These are phyloP conservation scores for Nitzschia putrida DNA, from an alignment of 108 stramenopile species.

Conservation along the genomic window DNA sequence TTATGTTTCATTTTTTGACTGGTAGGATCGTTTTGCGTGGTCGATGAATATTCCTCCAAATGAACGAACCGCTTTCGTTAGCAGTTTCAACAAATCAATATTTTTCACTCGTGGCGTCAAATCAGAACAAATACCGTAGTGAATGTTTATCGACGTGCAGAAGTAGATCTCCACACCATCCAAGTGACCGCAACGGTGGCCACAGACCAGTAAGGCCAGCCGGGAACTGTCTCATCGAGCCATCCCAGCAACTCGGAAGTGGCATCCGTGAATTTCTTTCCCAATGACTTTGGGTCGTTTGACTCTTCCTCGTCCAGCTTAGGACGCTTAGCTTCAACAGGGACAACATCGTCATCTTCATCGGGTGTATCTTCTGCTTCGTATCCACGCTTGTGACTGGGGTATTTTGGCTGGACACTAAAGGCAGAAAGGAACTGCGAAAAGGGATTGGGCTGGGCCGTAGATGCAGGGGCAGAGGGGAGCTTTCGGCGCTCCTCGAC, in stretches of 20 bases:
- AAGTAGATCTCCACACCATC: too few relatives aligned
- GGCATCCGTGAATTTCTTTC: neutral
- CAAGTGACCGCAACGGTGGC: neutral
- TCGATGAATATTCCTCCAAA: too few relatives aligned
- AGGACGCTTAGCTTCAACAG: slow-evolving; percentile 6
- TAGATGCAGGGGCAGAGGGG: neutral
- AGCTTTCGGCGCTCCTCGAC: slow-evolving; percentile 37
- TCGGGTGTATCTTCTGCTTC: slow-evolving; percentile 6
- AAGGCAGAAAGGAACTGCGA: slow-evolving; percentile 50
- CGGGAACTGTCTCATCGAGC: slow-evolving; percentile 8
- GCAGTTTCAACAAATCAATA: too few relatives aligned
- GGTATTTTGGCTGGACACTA: slow-evolving; percentile 42
- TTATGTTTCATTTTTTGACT: too few relatives aligned
- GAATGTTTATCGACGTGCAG: too few relatives aligned
- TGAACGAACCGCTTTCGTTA: too few relatives aligned
- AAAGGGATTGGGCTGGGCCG: slow-evolving; percentile 41
- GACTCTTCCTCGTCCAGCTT: slow-evolving; percentile 7
- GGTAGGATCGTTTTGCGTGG: too few relatives aligned
- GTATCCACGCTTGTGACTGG: slow-evolving; percentile 49
- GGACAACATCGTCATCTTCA: slow-evolving; percentile 3
- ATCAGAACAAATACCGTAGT: too few relatives aligned
- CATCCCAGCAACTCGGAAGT: slow-evolving; percentile 5
- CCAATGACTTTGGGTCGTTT: neutral
- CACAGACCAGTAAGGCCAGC: slow-evolving; percentile 11
- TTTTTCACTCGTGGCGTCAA: too few relatives aligned